Percentiles rank a stretch among this genome's conserved stretches.
Evolutionary conservation across 257 asterid genomes (phyloP).

Genomic region (Thymus mandschuricus): DNA sequence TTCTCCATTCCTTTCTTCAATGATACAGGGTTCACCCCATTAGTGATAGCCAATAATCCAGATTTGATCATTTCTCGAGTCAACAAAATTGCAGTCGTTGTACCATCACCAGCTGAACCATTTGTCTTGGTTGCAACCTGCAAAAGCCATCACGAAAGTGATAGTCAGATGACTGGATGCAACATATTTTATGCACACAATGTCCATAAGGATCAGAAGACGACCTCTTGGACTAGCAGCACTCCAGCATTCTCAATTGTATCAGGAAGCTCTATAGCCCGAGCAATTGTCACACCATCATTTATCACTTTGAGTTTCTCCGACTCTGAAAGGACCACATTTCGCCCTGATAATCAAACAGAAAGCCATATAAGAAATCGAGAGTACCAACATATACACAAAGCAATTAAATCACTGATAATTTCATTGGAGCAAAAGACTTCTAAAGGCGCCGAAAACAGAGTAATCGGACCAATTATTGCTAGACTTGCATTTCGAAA

Average conservation of each 20-base stretch:
- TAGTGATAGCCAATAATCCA: constrained; percentile 77
- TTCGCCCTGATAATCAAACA: no score
- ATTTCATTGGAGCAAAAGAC: constrained; percentile 7
- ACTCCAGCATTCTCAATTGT: constrained; percentile 90
- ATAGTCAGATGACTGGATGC: constrained; percentile 25
- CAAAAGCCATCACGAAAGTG: constrained; percentile 29
- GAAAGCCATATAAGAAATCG: no score
- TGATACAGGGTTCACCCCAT: constrained; percentile 88
- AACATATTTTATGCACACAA: background rate
- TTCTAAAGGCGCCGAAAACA: no score
- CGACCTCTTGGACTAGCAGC: constrained; percentile 81
- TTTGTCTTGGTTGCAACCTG: constrained; percentile 91
- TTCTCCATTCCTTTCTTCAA: constrained; percentile 86
- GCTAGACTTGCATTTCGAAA: constrained; percentile 4
- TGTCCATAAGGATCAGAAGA: constrained; percentile 2
- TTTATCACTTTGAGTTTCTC: constrained; percentile 73
- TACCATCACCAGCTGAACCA: constrained; percentile 89
- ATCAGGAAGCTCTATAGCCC: constrained; percentile 90
- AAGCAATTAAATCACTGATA: background rate
- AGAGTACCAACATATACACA: no score
- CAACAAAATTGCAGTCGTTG: constrained; percentile 90
- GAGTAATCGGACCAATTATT: constrained; percentile 8
- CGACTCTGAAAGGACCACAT: constrained; percentile 77
- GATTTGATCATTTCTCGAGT: constrained; percentile 84
- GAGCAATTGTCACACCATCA: constrained; percentile 93